phyloP scores from a whole-genome alignment of 352 stramenopile genomes.

The Phytophthora tubulina region DNA sequence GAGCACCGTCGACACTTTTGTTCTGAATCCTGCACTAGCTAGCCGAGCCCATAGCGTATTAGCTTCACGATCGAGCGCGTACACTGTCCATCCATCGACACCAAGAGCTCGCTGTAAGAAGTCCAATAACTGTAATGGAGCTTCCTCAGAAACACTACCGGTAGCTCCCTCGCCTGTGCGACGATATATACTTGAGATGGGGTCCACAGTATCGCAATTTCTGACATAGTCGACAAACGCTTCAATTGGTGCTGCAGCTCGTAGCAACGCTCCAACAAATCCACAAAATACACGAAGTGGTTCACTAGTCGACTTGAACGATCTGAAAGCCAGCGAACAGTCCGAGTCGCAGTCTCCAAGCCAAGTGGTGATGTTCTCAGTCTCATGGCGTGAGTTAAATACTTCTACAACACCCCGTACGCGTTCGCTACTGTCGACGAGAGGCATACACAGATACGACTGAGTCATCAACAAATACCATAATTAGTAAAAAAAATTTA shows the following conservation, averaged over 20 bases:
- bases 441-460: slow-evolving; percentile 78
- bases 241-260: slow-evolving; percentile 52
- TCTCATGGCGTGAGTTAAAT: slow-evolving; percentile 70
- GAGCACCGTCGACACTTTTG: slow-evolving; percentile 48
- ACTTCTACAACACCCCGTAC: slow-evolving; percentile 74
- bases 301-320: slow-evolving; percentile 31
- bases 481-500: background rate
- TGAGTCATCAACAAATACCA: slow-evolving; percentile 18
- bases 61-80: slow-evolving; percentile 62
- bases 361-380: slow-evolving; percentile 52
- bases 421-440: slow-evolving; percentile 59
- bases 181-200: slow-evolving; percentile 12
- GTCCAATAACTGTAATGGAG: slow-evolving; percentile 45
- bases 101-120: slow-evolving; percentile 61
- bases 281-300: slow-evolving; percentile 71
- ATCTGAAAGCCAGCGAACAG: slow-evolving; percentile 20
- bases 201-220: slow-evolving; percentile 1
- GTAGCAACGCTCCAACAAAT: slow-evolving; percentile 68
- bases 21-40: slow-evolving; percentile 30
- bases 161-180: background rate
- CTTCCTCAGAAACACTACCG: slow-evolving; percentile 1
- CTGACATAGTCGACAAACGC: slow-evolving; percentile 25
- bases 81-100: slow-evolving; percentile 69
- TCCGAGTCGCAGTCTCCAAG: slow-evolving; percentile 44
- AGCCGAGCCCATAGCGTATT: slow-evolving; percentile 62